Conservation (phyloP, 768 basidiomycete species). For the Boletus eberwhitei region DNA sequence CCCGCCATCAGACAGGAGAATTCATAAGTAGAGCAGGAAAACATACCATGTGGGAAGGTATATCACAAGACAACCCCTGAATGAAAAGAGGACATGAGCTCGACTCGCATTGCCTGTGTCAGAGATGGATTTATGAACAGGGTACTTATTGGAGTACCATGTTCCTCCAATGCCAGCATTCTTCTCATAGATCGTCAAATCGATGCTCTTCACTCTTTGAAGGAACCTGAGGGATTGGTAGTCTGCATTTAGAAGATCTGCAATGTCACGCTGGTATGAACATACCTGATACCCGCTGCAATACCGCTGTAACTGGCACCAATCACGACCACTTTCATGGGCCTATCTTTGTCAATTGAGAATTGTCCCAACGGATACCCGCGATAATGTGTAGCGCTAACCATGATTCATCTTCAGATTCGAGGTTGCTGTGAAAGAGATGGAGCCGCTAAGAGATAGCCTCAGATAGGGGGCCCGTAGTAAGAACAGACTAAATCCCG, state of each 20-base stretch:
- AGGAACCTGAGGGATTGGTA: slow-evolving; percentile 37
- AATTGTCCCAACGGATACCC: slow-evolving; percentile 38
- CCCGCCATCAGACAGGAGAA: neutral
- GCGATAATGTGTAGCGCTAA: neutral
- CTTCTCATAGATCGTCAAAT: slow-evolving; percentile 58
- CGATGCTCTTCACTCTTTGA: slow-evolving; percentile 50
- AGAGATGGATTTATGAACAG: slow-evolving; percentile 31
- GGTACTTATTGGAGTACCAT: slow-evolving; percentile 57
- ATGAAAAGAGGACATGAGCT: neutral
- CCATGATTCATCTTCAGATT: neutral
- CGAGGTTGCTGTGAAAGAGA: neutral
- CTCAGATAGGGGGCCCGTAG: neutral
- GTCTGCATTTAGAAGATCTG: neutral
- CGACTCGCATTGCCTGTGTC: neutral
- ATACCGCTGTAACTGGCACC: slow-evolving; percentile 63
- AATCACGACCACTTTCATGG: slow-evolving; percentile 52
- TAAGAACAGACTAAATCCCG: neutral
- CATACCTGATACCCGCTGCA: slow-evolving; percentile 53
- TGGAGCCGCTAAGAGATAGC: no score
- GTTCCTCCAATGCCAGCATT: slow-evolving; percentile 58
- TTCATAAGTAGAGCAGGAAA: neutral
- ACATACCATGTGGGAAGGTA: slow-evolving; percentile 53
- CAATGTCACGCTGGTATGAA: neutral
- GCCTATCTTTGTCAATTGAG: slow-evolving; percentile 49
- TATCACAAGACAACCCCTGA: slow-evolving; percentile 58